These are phyloP conservation scores for Fonsecaea nubica DNA, from an alignment of 2,329 filamentous ascomycete species.

Conservation along the genomic window DNA sequence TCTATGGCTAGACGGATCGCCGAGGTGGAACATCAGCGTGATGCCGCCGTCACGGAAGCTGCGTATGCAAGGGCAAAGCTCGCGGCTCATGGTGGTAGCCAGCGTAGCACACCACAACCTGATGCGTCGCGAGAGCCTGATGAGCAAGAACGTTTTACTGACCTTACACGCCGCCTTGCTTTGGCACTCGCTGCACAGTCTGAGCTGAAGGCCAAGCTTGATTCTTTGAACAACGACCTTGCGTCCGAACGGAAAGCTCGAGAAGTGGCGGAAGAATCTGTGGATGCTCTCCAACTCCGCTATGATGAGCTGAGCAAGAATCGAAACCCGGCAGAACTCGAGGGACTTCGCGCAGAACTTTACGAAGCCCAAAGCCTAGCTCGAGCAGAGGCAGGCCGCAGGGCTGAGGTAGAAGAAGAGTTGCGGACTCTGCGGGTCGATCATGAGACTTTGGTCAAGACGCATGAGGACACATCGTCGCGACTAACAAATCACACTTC, in stretches of 20 bases:
- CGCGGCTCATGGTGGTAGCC: conserved; percentile 72
- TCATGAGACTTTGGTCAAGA: conserved; percentile 75
- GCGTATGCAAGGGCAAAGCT: conserved; percentile 93
- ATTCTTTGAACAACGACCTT: conserved; percentile 72
- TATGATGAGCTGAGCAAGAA: conserved; percentile 85
- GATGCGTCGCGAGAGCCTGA: conserved; percentile 66
- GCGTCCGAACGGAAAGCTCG: conserved; percentile 81
- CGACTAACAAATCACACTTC: conserved; percentile 72
- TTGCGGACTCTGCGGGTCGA: conserved; percentile 82
- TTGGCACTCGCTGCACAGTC: conserved; percentile 76
- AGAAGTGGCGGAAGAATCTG: conserved; percentile 85
- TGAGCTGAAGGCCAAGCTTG: conserved; percentile 78
- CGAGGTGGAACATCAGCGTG: conserved; percentile 91
- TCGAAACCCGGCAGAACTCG: conserved; percentile 81
- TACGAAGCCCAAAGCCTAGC: conserved; percentile 78
- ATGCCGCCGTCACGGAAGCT: conserved; percentile 91
- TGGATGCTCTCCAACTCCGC: conserved; percentile 79
- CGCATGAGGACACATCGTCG: conserved; percentile 70
- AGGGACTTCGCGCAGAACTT: conserved; percentile 82
- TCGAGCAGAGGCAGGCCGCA: conserved; percentile 79
- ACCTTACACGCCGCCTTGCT: conserved; percentile 84
- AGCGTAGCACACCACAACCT: conserved; percentile 61
- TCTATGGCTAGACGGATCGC: conserved; percentile 87
- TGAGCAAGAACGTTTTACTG: conserved; percentile 69
- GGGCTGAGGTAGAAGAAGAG: conserved; percentile 76